A percentile compares a stretch with the other conserved stretches of the same genome.
These are phyloP conservation scores for Penicillium manginii DNA, from an alignment of 495 filamentous ascomycete species.

Conservation along the genomic window DNA sequence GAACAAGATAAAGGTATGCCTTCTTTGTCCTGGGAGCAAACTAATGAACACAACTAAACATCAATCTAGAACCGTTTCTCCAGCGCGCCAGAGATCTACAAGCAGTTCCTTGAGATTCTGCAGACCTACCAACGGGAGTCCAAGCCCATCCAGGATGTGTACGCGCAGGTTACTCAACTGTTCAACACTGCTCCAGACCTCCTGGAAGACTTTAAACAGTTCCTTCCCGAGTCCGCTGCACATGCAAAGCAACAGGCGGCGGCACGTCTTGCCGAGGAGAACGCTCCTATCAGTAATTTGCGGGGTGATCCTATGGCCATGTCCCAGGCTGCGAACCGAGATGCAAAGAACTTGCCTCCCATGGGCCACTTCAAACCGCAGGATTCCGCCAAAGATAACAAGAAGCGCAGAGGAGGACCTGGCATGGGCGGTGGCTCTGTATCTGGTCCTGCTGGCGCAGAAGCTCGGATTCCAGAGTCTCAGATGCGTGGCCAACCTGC, in stretches of 20 bases:
- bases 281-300: slow-evolving; percentile 62
- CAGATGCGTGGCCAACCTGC: slow-evolving; percentile 34
- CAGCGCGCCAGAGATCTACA: slow-evolving; percentile 95
- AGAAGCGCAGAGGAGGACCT: slow-evolving; percentile 68
- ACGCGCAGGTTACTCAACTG: slow-evolving; percentile 92
- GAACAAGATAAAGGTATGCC: slow-evolving; percentile 95
- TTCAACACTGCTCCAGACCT: slow-evolving; percentile 96
- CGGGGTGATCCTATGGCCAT: slow-evolving; percentile 53
- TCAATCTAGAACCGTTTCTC: slow-evolving; percentile 83
- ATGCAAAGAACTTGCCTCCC: slow-evolving; percentile 77
- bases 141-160: slow-evolving; percentile 98
- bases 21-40: neutral
- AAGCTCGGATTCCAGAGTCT: slow-evolving; percentile 42
- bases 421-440: slow-evolving; percentile 34
- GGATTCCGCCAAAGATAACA: slow-evolving; percentile 70
- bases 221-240: slow-evolving; percentile 94
- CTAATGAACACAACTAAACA: slow-evolving; percentile 4
- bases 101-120: slow-evolving; percentile 97
- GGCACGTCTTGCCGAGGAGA: slow-evolving; percentile 68
- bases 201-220: slow-evolving; percentile 98
- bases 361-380: slow-evolving; percentile 89
- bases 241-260: slow-evolving; percentile 75
- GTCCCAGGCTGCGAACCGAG: slow-evolving; percentile 55
- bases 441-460: slow-evolving; percentile 37
- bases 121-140: slow-evolving; percentile 99